Evolutionary conservation across 441 rosid species (phyloP).

Genomic region (Bocquillonia castaneifolia): DNA sequence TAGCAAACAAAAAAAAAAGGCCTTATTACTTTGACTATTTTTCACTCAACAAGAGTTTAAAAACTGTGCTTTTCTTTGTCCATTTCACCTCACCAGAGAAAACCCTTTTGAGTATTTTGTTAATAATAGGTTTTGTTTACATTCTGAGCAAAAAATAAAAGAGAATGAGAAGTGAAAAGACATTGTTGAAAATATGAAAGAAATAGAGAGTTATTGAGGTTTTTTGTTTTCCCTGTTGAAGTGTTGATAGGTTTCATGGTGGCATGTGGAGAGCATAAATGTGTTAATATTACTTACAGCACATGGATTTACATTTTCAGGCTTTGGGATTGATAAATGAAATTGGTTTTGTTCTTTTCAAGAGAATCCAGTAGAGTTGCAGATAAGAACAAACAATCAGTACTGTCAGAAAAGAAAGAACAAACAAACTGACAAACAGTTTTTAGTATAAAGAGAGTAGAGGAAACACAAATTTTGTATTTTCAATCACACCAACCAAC

Average conservation of each 20-base stretch:
- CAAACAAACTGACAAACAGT: too few relatives aligned
- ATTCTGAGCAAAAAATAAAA: constrained; percentile 3
- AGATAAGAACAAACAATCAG: constrained; percentile 23
- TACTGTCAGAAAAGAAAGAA: constrained; percentile 8
- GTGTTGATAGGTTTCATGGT: constrained; percentile 12
- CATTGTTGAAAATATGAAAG: not conserved
- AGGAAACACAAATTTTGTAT: not conserved
- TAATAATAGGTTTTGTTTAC: not conserved
- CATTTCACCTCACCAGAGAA: not conserved
- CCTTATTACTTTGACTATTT: not conserved
- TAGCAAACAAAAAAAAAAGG: not conserved
- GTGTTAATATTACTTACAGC: constrained; percentile 16
- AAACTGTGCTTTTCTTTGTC: not conserved
- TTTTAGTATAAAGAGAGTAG: too few relatives aligned
- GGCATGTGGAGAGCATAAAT: constrained; percentile 27
- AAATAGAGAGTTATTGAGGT: not conserved
- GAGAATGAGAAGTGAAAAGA: not conserved
- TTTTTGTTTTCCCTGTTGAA: not conserved
- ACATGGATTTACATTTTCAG: constrained; percentile 36
- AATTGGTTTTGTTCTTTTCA: constrained; percentile 18
- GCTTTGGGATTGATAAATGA: constrained; percentile 25
- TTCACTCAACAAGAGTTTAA: not conserved
- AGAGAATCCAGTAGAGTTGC: constrained; percentile 29
- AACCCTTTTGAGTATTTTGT: not conserved
- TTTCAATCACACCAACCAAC: constrained; percentile 7